phyloP scores from a whole-genome alignment of 1,284 basidiomycete genomes.

The Thecaphora thlaspeos region DNA sequence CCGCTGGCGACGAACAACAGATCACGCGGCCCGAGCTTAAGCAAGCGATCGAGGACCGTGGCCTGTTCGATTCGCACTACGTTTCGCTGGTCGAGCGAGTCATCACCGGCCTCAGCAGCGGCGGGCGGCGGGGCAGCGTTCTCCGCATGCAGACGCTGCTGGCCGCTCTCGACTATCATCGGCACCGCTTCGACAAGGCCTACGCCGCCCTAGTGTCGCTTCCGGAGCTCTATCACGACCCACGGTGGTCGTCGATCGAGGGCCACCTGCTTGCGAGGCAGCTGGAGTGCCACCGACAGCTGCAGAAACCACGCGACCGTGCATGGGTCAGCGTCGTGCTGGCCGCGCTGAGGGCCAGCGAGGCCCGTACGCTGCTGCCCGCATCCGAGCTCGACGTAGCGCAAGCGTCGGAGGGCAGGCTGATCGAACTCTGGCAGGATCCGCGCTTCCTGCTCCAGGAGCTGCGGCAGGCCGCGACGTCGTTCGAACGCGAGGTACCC shows the following conservation, averaged over 20 bases:
- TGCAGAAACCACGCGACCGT: slow-evolving; percentile 65
- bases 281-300: slow-evolving; percentile 66
- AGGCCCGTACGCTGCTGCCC: not conserved
- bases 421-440: slow-evolving; percentile 12
- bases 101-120: slow-evolving; percentile 74
- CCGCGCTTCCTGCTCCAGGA: slow-evolving; percentile 18
- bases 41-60: slow-evolving; percentile 64
- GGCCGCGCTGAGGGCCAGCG: slow-evolving; percentile 9
- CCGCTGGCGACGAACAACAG: slow-evolving; percentile 3
- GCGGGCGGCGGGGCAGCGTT: slow-evolving; percentile 77
- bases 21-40: slow-evolving; percentile 66
- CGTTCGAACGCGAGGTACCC: slow-evolving; percentile 37
- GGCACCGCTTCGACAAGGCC: slow-evolving; percentile 11
- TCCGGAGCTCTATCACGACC: slow-evolving; percentile 60
- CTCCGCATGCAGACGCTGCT: slow-evolving; percentile 78
- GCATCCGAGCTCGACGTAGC: slow-evolving; percentile 1
- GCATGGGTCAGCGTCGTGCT: slow-evolving; percentile 70
- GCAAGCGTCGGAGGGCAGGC: not conserved
- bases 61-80: slow-evolving; percentile 47
- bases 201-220: slow-evolving; percentile 13
- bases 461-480: slow-evolving; percentile 19
- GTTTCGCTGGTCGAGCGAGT: slow-evolving; percentile 69
- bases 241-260: slow-evolving; percentile 75
- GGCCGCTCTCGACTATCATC: slow-evolving; percentile 72
- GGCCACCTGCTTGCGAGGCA: slow-evolving; percentile 71